A percentile compares a stretch with the other conserved stretches of the same genome.
phyloP scores from a whole-genome alignment of 257 asterid species.

The Prunella vulgaris region DNA sequence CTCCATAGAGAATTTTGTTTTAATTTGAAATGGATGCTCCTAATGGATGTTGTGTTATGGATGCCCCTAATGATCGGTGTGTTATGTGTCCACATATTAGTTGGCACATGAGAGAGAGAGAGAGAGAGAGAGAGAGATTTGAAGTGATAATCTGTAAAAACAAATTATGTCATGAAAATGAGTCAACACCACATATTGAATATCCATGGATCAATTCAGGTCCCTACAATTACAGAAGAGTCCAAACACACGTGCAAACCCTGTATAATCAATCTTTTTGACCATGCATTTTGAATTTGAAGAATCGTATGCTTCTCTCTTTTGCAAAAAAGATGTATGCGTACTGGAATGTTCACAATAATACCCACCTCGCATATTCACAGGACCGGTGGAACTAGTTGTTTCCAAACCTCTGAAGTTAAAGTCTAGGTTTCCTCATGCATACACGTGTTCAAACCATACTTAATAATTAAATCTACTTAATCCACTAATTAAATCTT shows the following conservation, averaged over 20 bases:
- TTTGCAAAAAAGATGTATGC: conserved; percentile 24
- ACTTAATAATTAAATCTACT: neutral
- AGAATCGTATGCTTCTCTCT: conserved; percentile 42
- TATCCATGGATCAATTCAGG: neutral
- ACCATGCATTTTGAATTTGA: conserved; percentile 36
- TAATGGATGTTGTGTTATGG: too few relatives aligned
- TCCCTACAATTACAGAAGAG: conserved; percentile 19
- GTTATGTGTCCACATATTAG: too few relatives aligned
- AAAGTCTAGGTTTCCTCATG: conserved; percentile 30
- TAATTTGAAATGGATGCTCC: too few relatives aligned
- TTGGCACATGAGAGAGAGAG: too few relatives aligned
- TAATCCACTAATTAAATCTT: neutral
- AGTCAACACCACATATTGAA: neutral
- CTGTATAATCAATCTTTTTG: conserved; percentile 38
- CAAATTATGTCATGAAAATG: neutral
- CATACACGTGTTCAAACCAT: conserved; percentile 12
- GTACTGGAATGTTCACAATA: conserved; percentile 12
- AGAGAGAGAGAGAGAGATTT: neutral
- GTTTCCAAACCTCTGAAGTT: conserved; percentile 3
- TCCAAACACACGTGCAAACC: conserved; percentile 19
- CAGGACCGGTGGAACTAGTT: conserved; percentile 6
- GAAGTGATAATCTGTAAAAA: neutral
- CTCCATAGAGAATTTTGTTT: too few relatives aligned
- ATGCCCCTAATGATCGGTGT: too few relatives aligned
- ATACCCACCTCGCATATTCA: conserved; percentile 21